These are phyloP conservation scores for Arthrobotrys sinensis DNA, from an alignment of 2,329 filamentous ascomycete species.

Conservation along the genomic window DNA sequence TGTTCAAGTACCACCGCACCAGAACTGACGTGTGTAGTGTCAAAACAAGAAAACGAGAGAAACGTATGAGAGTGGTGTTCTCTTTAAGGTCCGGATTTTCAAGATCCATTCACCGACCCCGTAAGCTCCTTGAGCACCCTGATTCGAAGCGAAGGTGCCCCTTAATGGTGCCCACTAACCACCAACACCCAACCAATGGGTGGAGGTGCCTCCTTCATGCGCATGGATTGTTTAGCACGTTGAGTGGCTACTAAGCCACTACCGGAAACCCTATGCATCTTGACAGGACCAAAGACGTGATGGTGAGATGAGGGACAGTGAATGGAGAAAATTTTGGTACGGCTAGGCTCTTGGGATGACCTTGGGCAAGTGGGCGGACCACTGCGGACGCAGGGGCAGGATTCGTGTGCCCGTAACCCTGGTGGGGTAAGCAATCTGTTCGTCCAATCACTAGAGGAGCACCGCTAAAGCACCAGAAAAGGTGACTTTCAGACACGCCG, in stretches of 20 bases:
- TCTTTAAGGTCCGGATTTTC: slow-evolving; percentile 51
- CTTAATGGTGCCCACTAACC: slow-evolving; percentile 50
- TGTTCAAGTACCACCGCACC: slow-evolving; percentile 55
- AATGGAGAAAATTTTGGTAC: slow-evolving; percentile 34
- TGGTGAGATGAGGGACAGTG: slow-evolving; percentile 49
- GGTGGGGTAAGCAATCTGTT: slow-evolving; percentile 29
- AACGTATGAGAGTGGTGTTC: slow-evolving; percentile 55
- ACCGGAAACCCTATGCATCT: slow-evolving; percentile 33
- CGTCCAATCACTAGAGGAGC: slow-evolving; percentile 42
- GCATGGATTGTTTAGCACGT: slow-evolving; percentile 50
- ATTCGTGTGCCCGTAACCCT: slow-evolving; percentile 40
- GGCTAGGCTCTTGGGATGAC: slow-evolving; percentile 40
- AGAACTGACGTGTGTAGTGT: slow-evolving; percentile 61
- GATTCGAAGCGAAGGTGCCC: slow-evolving; percentile 54
- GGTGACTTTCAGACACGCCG: slow-evolving; percentile 48
- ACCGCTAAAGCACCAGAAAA: slow-evolving; percentile 25
- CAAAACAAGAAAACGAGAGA: slow-evolving; percentile 51
- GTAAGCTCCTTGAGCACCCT: slow-evolving; percentile 53
- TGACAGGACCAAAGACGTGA: slow-evolving; percentile 54
- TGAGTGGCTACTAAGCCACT: slow-evolving; percentile 59
- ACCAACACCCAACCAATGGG: slow-evolving; percentile 46
- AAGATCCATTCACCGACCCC: slow-evolving; percentile 48
- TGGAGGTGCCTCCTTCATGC: slow-evolving; percentile 52
- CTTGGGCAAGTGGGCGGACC: slow-evolving; percentile 19
- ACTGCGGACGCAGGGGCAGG: slow-evolving; percentile 43